Percentiles rank a stretch among this genome's conserved stretches.
Evolutionary conservation across 345 rosid genomes (phyloP).

Genomic region (Euphorbia peplus): DNA sequence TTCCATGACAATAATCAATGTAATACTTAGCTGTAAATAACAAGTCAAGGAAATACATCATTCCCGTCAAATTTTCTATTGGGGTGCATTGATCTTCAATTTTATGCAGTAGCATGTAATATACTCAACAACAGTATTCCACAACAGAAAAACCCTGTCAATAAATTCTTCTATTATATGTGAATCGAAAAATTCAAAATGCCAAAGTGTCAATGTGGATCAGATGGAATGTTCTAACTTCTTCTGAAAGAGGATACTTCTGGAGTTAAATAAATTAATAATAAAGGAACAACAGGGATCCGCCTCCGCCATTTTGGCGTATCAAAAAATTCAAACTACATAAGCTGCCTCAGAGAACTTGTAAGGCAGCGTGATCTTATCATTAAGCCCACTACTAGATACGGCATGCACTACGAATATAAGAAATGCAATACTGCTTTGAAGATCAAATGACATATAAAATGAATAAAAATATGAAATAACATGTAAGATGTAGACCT

Average conservation of each 20-base stretch:
- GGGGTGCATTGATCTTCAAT: neutral
- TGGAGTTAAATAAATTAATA: neutral
- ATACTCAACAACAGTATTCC: neutral
- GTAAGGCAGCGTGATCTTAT: neutral
- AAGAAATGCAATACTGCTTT: neutral
- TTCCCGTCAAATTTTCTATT: no score
- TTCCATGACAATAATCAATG: no score
- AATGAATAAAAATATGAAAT: no score
- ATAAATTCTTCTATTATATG: neutral
- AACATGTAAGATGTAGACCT: conserved; percentile 54
- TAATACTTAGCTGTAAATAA: no score
- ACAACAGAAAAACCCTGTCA: neutral
- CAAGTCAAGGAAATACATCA: no score
- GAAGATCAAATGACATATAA: neutral
- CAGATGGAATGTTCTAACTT: neutral
- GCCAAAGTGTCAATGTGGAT: neutral
- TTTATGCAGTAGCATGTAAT: neutral
- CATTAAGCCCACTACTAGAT: neutral
- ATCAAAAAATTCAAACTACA: neutral
- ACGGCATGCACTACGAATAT: neutral
- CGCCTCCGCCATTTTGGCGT: no score
- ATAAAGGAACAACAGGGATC: neutral
- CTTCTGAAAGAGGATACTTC: neutral
- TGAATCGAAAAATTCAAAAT: neutral
- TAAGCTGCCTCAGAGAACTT: neutral